Conservation (phyloP, 140 eudicot genomes). For the Stevia rebaudiana region DNA sequence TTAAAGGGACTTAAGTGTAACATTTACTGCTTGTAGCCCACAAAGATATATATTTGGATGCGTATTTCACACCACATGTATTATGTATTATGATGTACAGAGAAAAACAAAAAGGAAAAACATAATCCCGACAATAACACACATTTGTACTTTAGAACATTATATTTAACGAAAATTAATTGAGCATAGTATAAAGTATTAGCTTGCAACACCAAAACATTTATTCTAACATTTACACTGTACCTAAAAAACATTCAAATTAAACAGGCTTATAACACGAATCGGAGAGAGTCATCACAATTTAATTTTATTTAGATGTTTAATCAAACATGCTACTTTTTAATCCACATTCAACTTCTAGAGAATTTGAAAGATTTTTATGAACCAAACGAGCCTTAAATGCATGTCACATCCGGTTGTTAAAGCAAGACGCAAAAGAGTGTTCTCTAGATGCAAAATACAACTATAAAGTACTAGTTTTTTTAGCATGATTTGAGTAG, state of each 20-base stretch:
- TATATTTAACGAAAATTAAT: neutral
- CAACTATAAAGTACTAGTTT: neutral
- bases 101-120: conserved; percentile 10
- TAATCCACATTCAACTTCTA: no score
- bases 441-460: neutral
- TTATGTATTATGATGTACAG: conserved; percentile 8
- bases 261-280: no score
- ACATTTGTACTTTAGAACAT: conserved; percentile 23
- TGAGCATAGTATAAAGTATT: neutral
- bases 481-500: no score
- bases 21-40: conserved; percentile 32
- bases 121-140: conserved; percentile 22
- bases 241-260: neutral
- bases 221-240: neutral
- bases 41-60: conserved; percentile 17
- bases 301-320: neutral
- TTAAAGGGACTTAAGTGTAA: conserved; percentile 31
- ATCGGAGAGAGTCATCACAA: no score
- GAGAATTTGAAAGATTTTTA: no score
- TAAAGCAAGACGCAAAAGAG: neutral
- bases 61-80: conserved; percentile 34
- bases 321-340: no score
- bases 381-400: no score
- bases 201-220: neutral
- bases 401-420: no score